A percentile compares a stretch with the other conserved stretches of the same genome.
phyloP scores from a whole-genome alignment of 2,329 filamentous ascomycete genomes.

The Sporothrix brunneoviolacea region DNA sequence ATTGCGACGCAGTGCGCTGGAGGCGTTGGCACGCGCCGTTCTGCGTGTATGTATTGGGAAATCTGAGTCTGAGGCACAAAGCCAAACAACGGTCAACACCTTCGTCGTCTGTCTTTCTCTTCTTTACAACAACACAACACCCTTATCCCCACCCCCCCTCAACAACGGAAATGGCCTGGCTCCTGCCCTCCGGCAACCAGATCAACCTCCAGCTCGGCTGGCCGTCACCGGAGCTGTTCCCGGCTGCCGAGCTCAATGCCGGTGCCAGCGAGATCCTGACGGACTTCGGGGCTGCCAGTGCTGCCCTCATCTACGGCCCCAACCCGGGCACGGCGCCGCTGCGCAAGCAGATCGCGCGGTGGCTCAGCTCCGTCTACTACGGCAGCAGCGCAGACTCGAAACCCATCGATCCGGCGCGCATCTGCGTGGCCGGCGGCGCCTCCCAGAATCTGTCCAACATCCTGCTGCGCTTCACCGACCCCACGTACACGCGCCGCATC shows the following conservation, averaged over 20 bases:
- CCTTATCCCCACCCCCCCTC: neutral
- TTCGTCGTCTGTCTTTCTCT: neutral
- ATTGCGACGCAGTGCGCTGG: no score
- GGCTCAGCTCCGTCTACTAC: conserved; percentile 53
- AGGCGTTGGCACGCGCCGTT: no score
- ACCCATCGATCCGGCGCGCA: conserved; percentile 34
- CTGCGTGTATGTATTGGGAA: no score
- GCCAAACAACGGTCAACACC: neutral
- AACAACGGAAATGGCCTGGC: conserved; percentile 1
- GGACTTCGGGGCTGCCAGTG: neutral
- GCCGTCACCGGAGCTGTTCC: conserved; percentile 40
- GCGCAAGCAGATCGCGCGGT: conserved; percentile 49
- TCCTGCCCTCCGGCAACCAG: conserved; percentile 10
- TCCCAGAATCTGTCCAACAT: conserved; percentile 58
- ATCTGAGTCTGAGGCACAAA: no score
- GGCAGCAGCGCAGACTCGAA: conserved; percentile 15
- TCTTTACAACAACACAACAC: neutral
- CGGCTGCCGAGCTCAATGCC: conserved; percentile 44
- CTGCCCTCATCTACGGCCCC: conserved; percentile 45
- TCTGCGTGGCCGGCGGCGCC: conserved; percentile 60
- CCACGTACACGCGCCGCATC: conserved; percentile 53
- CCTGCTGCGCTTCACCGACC: conserved; percentile 59
- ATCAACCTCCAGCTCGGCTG: conserved; percentile 27
- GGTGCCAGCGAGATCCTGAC: conserved; percentile 46
- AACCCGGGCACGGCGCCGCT: conserved; percentile 51